Evolutionary conservation across 108 stramenopile species (phyloP), one percentile per base, ranked within the genome.

Genomic region (Epipyxis sp.): DNA sequence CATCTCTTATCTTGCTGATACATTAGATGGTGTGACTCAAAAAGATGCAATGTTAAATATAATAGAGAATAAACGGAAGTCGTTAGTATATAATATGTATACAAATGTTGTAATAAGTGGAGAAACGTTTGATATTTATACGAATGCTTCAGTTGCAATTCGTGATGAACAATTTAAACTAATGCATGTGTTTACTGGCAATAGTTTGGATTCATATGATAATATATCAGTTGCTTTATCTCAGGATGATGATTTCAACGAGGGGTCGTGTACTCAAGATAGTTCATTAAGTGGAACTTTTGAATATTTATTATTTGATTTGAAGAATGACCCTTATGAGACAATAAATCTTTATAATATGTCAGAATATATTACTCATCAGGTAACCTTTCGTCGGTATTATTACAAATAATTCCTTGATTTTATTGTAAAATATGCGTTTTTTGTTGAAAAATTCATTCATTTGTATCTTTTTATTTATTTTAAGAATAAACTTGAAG

Each of bases 241-340:
- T 25, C 20, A 57, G 25, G 54, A 57, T 25, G 54, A 57, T 25
- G 54, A 57, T 25, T 20, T 57, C 25, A 20, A 16, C 20, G 20
- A 25, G 20, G 54, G 54, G 20, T 20, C 54, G 20, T 57, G 54
- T 25, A 57, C 25, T 57, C 20, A 57, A 57, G 16, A 16, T 25
- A 20, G 25, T 25, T 16, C 25, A 16, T 20, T 20, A 16, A 57
- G 20, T 16, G 54, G 54, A 16, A 57, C 54, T 20, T 25, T 57
- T 25, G 54, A 16, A 25, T 20, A 16, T 16, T 20, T 57, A 40
- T 65, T 80, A 35, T 80, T 78, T 69, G 78, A 80, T 69, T 39
- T 80, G 69, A 44, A 77, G 34, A 69, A 32, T 0, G 80, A 80
- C 27, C 80, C 80, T n/a, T 44, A 78, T 1, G 80, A 80, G 16